phyloP scores from a whole-genome alignment of 768 basidiomycete genomes.

The Calvatia gigantea region DNA sequence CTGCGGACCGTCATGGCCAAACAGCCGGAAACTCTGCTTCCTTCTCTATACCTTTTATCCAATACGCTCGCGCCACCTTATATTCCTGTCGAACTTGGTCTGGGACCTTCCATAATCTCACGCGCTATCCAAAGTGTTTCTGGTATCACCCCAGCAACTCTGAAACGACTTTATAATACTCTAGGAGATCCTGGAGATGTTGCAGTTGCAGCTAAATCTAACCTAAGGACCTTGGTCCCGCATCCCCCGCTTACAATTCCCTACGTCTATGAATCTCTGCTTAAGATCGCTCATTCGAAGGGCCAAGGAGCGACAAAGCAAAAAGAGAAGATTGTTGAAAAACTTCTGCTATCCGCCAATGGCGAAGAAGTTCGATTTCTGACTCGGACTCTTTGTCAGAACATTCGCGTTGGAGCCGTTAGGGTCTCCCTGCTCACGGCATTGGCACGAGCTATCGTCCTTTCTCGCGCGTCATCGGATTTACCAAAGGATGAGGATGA shows the following conservation, averaged over 20 bases:
- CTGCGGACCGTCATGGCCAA: conserved; percentile 63
- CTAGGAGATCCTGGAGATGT: conserved; percentile 88
- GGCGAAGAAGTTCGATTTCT: conserved; percentile 90
- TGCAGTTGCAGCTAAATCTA: conserved; percentile 79
- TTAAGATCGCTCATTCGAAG: conserved; percentile 64
- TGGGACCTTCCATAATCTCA: conserved; percentile 65
- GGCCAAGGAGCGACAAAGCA: conserved; percentile 73
- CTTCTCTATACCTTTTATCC: conserved; percentile 79
- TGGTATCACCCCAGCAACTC: conserved; percentile 53
- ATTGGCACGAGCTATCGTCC: conserved; percentile 72
- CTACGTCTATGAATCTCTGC: conserved; percentile 63
- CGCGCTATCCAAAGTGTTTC: conserved; percentile 73
- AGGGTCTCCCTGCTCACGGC: conserved; percentile 78
- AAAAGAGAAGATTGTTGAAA: conserved; percentile 78
- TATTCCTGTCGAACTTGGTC: conserved; percentile 62
- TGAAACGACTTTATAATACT: conserved; percentile 64
- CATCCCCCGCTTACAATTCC: conserved; percentile 64
- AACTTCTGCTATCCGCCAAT: conserved; percentile 75
- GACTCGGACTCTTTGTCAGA: conserved; percentile 67
- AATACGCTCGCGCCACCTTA: conserved; percentile 80
- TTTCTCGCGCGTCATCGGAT: conserved; percentile 41
- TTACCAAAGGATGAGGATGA: conserved; percentile 13
- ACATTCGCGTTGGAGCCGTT: conserved; percentile 87
- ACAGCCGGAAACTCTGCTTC: conserved; percentile 66
- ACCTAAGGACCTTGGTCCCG: conserved; percentile 67